Evolutionary conservation across 148 eudicot species (phyloP), one percentile per base, ranked within the genome.

Genomic region (Camellia granthamiana): DNA sequence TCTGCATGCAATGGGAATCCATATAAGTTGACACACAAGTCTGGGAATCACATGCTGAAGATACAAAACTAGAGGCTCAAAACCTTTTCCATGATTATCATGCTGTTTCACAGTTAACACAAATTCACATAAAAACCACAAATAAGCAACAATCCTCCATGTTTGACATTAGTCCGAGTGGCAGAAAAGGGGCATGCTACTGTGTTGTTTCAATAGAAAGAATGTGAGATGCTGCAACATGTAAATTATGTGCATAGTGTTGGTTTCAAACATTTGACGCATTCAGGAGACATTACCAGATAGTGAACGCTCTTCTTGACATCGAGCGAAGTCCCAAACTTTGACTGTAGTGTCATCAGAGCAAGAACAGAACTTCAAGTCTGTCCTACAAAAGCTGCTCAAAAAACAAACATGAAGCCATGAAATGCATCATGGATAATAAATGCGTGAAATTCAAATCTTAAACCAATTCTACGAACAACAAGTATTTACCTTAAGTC

Each of bases 251-350:
- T 38, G 44, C n/a, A 15, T 19, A 67, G 19, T 38, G 12, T 65
- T 49, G 59, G 42, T 51, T 47, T 74, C 63, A 74, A 55, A 15
- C 19, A 54, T 19, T 49, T 78, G 43, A 77, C 21, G 80, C 75
- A 81, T 49, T 72, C 62, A 64, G 85, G 83, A 66, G 77, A 93
- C 92, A 93, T 96, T 93, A 96, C 99, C 99, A 68, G 97, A 82
- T 81, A 96, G 90, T 43, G 98, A 93, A 18, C 86, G 87, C 79
- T 96, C 99, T 86, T 96, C 99, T 83, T 96, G 99, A 85, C 98
- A 96, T 72, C 93, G 82, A 41, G 98, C 98, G 73, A 96, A 96
- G 88, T 96, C 99, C 99, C 99, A 96, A 74, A 96, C 95, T 88
- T 96, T 96, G 7, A 96, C 97, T 64, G 98, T 93, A 54, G 97